Evolutionary conservation across 148 eudicot genomes (phyloP), one percentile per base, ranked within the genome.

Genomic region (Rhododendron griersonianum): DNA sequence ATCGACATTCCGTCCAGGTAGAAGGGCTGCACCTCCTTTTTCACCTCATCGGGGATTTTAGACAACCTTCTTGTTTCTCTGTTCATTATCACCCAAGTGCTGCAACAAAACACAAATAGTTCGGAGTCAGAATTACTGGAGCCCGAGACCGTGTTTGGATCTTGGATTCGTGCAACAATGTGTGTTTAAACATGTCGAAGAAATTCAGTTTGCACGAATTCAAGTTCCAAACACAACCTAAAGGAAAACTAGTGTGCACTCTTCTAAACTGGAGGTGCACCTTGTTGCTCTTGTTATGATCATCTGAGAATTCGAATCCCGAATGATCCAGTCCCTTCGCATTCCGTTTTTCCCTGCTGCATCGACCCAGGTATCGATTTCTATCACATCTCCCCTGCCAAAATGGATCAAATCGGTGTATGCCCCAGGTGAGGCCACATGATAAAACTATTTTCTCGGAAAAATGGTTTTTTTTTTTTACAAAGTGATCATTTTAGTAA

Each of bases 61-160:
- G 94, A 91, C 76, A 95, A 82, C 85, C 86, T 95, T 86, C 98
- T 93, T 73, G 95, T 95, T 87, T 95, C 98, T 92, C 93, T 91
- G 87, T 94, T 95, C 98, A 95, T 95, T 25, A 91, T 92, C 88
- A 92, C 98, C 98, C 98, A 95, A 30, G 96, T 95, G 81, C 98
- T 95, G 90, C 91, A 88, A 0, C n/a, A 25, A 6, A 16, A 80
- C 11, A 53, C 5, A 18, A 7, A 78, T 11, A 23, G 50, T 78
- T 41, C 3, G 14, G 50, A 44, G 30, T 78, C 11, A 7, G 41
- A 19, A 19, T 41, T 76, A 16, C 1, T 75, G 79, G 11, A 16
- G 4, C 47, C 3, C 9, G 0, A 15, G n/a, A 37, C 44, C 9
- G 15, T 16, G 79, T 39, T 35, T 39, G n/a, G 33, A 65, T 25